Base-by-base conservation (phyloP, 805 yeast species). In the Vanderwaltozyma verrucispora region DNA sequence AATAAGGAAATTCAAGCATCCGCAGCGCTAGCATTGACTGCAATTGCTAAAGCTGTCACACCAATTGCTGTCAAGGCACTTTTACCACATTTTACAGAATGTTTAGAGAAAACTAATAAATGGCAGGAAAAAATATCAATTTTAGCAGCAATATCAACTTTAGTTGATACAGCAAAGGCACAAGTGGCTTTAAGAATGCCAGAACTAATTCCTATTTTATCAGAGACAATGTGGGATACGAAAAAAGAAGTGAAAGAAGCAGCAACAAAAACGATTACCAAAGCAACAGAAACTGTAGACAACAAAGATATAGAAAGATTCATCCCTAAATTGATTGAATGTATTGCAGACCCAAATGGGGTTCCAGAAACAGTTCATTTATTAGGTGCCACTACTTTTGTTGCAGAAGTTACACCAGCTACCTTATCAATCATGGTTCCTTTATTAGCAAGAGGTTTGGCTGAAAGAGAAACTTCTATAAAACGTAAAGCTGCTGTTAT, bases 221-320 rank as follows among this genome's bases (percentile, higher is more conserved):
- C 98, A 56, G 99, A 92, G 75, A 86, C 96, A 60, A 92, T 92
- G 97, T 92, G 99, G 99, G 98, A 92, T 72, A 92, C 99, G 71
- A 92, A 92, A 80, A 74, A 76, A 70, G 97, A 92, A 63, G 98
- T 92, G 64, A 92, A 92, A 81, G 76, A 74, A 54, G 95, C 94
- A 65, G 97, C 99, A 50, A 83, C 92, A 56, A 80, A 79, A 59
- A 86, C 97, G 68, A 87, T 92, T 77, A 75, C 88, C 68, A 85
- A 86, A 71, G 80, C 95, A 54, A 92, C 98, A 59, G 92, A 88
- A 69, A 87, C 97, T 62, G 89, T 92, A 55, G 94, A 89, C 68
- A 92, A 92, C 92, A 92, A 89, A 81, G 99, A 92, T 88, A 94
- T 92, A 65, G 95, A 86, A 71, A 86, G 89, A 76, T 92, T 92